Evolutionary conservation across 2,329 filamentous ascomycete genomes (phyloP).

Genomic region (Aspergillus sp.): DNA sequence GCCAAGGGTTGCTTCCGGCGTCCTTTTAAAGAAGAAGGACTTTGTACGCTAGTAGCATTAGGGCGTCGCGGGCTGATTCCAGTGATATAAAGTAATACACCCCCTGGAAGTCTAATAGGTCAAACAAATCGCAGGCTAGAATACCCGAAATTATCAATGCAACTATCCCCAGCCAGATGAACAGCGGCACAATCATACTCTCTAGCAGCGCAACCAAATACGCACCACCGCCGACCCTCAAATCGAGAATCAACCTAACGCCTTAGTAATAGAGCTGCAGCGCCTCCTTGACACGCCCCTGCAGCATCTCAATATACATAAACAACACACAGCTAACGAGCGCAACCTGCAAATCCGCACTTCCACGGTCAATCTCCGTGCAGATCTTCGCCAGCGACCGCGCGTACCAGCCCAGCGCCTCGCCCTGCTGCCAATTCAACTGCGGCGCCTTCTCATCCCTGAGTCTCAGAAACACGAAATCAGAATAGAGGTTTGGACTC

Average conservation of each 20-base stretch:
- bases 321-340: constrained; percentile 40
- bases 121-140: constrained; percentile 18
- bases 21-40: constrained; percentile 11
- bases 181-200: constrained; percentile 34
- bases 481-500: constrained; percentile 23
- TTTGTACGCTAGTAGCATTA: not conserved
- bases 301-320: constrained; percentile 37
- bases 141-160: constrained; percentile 20
- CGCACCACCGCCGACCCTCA: constrained; percentile 17
- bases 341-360: constrained; percentile 32
- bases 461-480: constrained; percentile 12
- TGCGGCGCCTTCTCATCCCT: not conserved
- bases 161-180: constrained; percentile 34
- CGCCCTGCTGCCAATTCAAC: constrained; percentile 27
- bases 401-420: constrained; percentile 38
- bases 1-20: constrained; percentile 2
- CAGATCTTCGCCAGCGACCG: constrained; percentile 36
- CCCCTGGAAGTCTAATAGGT: not conserved
- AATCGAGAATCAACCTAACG: constrained; percentile 29
- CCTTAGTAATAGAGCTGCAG: constrained; percentile 36
- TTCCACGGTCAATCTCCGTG: constrained; percentile 29
- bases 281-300: constrained; percentile 32
- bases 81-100: constrained; percentile 25
- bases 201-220: constrained; percentile 24
- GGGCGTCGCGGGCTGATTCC: constrained; percentile 14